Conservation (phyloP, 2,329 filamentous ascomycete species). For the Colletotrichum tropicale region DNA sequence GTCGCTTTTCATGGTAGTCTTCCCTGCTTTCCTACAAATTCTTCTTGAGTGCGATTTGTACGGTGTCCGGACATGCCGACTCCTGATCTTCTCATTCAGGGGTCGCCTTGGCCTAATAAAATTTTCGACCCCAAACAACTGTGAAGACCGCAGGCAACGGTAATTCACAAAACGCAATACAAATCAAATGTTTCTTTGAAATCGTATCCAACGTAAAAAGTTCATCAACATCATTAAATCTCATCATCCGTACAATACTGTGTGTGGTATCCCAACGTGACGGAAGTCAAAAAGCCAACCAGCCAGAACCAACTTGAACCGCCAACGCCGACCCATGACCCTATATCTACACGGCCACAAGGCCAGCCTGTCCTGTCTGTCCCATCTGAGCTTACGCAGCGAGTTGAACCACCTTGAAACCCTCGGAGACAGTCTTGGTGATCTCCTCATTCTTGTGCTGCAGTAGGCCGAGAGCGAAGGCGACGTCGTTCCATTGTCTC, state of each 20-base stretch:
- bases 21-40: background rate
- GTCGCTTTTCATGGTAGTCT: background rate
- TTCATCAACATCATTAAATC: constrained; percentile 15
- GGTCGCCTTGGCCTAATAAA: background rate
- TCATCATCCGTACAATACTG: constrained; percentile 13
- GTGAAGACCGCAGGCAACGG: background rate
- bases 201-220: background rate
- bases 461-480: constrained; percentile 85
- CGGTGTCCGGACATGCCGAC: background rate
- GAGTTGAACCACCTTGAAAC: constrained; percentile 74
- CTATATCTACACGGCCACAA: constrained; percentile 5
- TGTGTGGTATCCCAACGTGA: constrained; percentile 16
- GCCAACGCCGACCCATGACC: constrained; percentile 11
- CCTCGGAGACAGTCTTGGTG: constrained; percentile 74
- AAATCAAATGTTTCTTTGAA: background rate
- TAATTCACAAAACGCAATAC: background rate
- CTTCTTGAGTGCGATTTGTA: background rate
- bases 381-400: constrained; percentile 47
- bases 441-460: constrained; percentile 96
- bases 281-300: constrained; percentile 6
- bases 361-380: background rate
- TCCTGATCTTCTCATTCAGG: background rate
- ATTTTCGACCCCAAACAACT: background rate
- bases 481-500: constrained; percentile 96
- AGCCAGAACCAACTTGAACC: constrained; percentile 8